phyloP scores from a whole-genome alignment of 495 filamentous ascomycete genomes.

The Hypoxylon perforatum region DNA sequence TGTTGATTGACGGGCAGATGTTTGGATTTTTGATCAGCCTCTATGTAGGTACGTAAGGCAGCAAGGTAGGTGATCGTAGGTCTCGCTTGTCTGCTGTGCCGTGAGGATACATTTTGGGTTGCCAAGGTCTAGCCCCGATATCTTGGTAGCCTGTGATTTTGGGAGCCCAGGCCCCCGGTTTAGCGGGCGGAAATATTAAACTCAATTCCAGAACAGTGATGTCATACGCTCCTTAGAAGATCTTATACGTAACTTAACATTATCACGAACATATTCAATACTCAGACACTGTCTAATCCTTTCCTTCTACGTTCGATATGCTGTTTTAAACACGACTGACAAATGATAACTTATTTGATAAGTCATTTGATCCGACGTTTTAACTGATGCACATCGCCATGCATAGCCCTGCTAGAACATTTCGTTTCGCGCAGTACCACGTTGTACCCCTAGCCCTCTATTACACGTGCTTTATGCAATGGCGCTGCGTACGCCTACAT shows the following conservation, averaged over 20 bases:
- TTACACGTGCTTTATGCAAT: conserved; percentile 12
- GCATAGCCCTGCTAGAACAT: background rate
- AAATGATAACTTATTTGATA: background rate
- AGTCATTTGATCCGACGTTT: background rate
- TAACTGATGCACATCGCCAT: conserved; percentile 7
- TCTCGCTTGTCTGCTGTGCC: too few relatives aligned
- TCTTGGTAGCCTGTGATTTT: background rate
- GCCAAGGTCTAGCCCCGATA: background rate
- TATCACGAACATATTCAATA: too few relatives aligned
- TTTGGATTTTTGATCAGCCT: background rate
- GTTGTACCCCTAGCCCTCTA: conserved; percentile 1
- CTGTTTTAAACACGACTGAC: background rate
- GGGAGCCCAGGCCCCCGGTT: background rate
- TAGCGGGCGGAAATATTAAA: conserved; percentile 3
- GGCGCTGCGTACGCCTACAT: background rate
- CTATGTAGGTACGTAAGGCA: background rate
- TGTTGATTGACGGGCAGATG: background rate
- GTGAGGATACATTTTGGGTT: background rate
- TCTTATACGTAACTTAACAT: background rate
- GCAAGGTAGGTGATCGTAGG: too few relatives aligned
- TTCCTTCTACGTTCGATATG: too few relatives aligned
- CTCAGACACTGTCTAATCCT: too few relatives aligned
- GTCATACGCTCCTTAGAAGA: background rate
- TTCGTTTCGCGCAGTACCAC: conserved; percentile 5
- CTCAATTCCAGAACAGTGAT: background rate